Base-by-base conservation (phyloP, 805 yeast species). In the Dipodascopsis uninucleata region DNA sequence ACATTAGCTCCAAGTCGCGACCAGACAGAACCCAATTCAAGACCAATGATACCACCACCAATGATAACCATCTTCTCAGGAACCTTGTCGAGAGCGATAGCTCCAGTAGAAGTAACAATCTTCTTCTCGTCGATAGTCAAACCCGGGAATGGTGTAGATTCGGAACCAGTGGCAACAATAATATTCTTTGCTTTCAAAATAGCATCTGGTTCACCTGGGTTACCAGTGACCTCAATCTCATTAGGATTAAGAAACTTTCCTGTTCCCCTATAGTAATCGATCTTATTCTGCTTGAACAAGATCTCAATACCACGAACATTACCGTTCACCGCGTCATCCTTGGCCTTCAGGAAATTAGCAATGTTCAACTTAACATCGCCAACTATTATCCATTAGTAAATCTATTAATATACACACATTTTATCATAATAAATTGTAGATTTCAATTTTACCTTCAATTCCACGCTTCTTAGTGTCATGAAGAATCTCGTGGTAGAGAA, bases 1-100 rank as follows among this genome's bases (percentile, higher is more conserved):
- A 93, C 98, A 72, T 93, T 88, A 33, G 96, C 73, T 35, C 99
- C 99, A 61, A 93, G 73, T 71, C 98, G 81, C 47, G 89, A 72
- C 82, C 94, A 93, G 37, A 93, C 99, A 21, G 97, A 89, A 54
- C 96, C 98, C 96, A 93, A 93, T 75, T 93, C 99, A 59, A 93
- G 79, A 64, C 99, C 99, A 66, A 93, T 93, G 72, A 93, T 90
- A 76, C 99, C 98, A 71, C 96, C 99, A 67, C 99, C 99, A 61
- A 93, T 90, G 70, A 93, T 81, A 58, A 90, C 83, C 64, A 93
- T 62, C 66, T 76, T 81, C 76, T 93, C 88, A 64, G 99, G 99
- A 48, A 93, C 76, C 74, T 89, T 96, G 67, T 78, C 77, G 60
- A 93, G 76, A 20, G 83, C 68, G 46, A 93, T 71, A 47, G 86